Percentiles rank a stretch among this genome's conserved stretches.
phyloP scores from a whole-genome alignment of 805 yeast genomes.

The Starmerella etchellsii region DNA sequence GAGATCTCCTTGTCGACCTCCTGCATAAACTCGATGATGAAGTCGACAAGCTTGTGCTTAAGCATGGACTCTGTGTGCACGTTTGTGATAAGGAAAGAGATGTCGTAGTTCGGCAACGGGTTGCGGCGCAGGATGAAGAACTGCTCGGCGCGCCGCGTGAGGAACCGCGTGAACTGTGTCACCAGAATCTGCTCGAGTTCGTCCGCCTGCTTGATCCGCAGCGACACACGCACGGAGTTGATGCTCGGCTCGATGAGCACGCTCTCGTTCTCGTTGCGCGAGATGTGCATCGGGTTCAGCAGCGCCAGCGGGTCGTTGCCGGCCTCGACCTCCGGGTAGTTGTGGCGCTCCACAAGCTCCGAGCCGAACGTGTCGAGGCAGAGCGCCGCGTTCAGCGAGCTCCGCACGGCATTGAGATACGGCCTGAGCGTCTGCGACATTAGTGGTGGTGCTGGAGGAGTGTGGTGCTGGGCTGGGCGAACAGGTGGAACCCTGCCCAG shows the following conservation, averaged over 20 bases:
- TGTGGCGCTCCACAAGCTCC: slow-evolving; percentile 91
- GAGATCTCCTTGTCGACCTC: slow-evolving; percentile 97
- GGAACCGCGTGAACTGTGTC: slow-evolving; percentile 84
- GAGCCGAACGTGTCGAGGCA: slow-evolving; percentile 90
- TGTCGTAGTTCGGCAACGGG: slow-evolving; percentile 84
- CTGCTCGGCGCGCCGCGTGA: slow-evolving; percentile 90
- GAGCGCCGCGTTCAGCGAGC: slow-evolving; percentile 83
- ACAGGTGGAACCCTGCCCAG: no score
- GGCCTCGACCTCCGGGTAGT: slow-evolving; percentile 90
- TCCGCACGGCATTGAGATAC: slow-evolving; percentile 83
- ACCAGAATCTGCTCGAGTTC: slow-evolving; percentile 92
- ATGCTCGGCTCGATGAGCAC: slow-evolving; percentile 89
- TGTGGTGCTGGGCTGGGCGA: no score
- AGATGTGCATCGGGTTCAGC: slow-evolving; percentile 75
- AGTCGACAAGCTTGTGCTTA: slow-evolving; percentile 89
- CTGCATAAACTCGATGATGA: slow-evolving; percentile 96
- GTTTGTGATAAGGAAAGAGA: slow-evolving; percentile 84
- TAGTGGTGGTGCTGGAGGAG: no score
- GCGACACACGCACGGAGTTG: slow-evolving; percentile 80
- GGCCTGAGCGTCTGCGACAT: slow-evolving; percentile 97
- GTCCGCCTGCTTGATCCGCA: slow-evolving; percentile 92
- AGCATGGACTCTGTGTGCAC: slow-evolving; percentile 92
- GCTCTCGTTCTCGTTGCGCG: slow-evolving; percentile 86
- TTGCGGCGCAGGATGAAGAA: slow-evolving; percentile 83
- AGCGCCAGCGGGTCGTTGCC: slow-evolving; percentile 70